These are phyloP conservation scores for Colletotrichum cereale DNA, from an alignment of 2,329 filamentous ascomycete species.

Conservation along the genomic window DNA sequence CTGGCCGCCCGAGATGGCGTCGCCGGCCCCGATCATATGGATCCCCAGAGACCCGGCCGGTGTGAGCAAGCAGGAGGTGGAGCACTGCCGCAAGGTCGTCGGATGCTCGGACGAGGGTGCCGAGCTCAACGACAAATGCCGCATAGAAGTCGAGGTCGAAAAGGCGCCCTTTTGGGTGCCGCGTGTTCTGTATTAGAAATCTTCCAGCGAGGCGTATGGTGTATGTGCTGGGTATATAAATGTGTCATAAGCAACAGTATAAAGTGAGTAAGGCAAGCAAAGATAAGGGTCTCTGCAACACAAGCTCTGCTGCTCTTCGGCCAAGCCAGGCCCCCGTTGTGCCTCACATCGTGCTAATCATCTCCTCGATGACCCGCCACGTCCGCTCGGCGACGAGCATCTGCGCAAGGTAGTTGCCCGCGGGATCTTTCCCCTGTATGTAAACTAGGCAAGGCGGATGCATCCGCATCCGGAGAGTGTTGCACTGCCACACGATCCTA, in stretches of 20 bases:
- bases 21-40: conserved; percentile 76
- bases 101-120: conserved; percentile 80
- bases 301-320: no score
- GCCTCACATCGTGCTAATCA: background rate
- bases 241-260: background rate
- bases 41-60: conserved; percentile 79
- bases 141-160: conserved; percentile 32
- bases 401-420: conserved; percentile 31
- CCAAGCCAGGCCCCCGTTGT: background rate
- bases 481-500: conserved; percentile 35
- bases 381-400: conserved; percentile 28
- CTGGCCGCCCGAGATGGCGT: conserved; percentile 76
- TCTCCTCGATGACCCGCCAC: conserved; percentile 20
- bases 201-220: conserved; percentile 4
- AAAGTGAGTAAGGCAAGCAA: background rate
- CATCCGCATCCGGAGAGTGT: conserved; percentile 24
- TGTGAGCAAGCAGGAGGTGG: conserved; percentile 78
- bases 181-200: conserved; percentile 29
- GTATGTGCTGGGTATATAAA: background rate
- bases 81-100: conserved; percentile 69
- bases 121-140: conserved; percentile 72
- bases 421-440: conserved; percentile 29
- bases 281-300: background rate
- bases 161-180: conserved; percentile 41
- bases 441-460: conserved; percentile 29